Percentiles rank a stretch among this genome's conserved stretches.
Conservation (phyloP, 2,329 filamentous ascomycete species). For the Lachnellula subtilissima region DNA sequence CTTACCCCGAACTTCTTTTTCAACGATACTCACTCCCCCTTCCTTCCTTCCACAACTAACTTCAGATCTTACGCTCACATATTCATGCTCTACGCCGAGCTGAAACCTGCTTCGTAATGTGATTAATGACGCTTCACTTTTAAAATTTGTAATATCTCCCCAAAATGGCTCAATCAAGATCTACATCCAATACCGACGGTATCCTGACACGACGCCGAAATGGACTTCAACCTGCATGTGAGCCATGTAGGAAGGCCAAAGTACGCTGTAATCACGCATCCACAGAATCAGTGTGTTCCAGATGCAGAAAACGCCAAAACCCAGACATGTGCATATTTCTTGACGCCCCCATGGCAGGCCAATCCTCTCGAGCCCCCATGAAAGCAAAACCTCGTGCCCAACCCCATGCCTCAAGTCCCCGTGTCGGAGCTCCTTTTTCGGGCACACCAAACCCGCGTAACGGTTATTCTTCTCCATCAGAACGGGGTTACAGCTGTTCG, state of each 20-base stretch:
- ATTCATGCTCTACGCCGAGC: too few species aligned
- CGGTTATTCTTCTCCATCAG: background rate
- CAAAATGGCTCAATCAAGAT: background rate
- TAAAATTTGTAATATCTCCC: too few species aligned
- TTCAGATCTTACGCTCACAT: too few species aligned
- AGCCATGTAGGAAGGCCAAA: conserved; percentile 18
- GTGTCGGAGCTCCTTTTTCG: background rate
- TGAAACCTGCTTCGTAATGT: too few species aligned
- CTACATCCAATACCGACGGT: background rate
- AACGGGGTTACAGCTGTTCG: background rate
- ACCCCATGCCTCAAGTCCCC: background rate
- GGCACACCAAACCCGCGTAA: background rate
- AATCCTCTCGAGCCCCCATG: background rate
- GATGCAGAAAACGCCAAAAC: conserved; percentile 14
- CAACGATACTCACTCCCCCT: too few species aligned
- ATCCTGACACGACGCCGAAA: conserved; percentile 11
- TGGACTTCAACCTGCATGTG: conserved; percentile 16
- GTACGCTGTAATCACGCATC: conserved; percentile 12
- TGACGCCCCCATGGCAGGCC: conserved; percentile 14
- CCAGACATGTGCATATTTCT: conserved; percentile 9
- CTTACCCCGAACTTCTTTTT: too few species aligned
- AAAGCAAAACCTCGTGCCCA: background rate
- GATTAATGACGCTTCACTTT: too few species aligned
- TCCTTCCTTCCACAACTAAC: too few species aligned
- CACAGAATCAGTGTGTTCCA: conserved; percentile 1